These are phyloP conservation scores for Backusella sp. DNA, from an alignment of 192 early-diverging fungal species.

Conservation along the genomic window DNA sequence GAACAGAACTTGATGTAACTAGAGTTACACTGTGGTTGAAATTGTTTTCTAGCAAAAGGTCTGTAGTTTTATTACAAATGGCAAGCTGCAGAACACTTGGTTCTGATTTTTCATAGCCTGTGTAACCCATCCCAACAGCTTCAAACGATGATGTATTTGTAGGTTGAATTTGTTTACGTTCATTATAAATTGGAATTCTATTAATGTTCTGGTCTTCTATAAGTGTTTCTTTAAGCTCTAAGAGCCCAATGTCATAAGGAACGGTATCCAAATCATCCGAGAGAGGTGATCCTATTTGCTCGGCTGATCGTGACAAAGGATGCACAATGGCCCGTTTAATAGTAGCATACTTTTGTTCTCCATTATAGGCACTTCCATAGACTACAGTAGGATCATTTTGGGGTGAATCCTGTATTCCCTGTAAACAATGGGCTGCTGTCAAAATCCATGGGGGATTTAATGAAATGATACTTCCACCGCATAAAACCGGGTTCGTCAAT, in stretches of 20 bases:
- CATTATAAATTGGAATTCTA: not conserved
- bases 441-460: conserved; percentile 12
- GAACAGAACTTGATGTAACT: not conserved
- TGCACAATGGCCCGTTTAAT: conserved; percentile 1
- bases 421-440: conserved; percentile 19
- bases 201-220: not conserved
- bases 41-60: not conserved
- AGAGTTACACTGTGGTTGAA: not conserved
- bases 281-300: not conserved
- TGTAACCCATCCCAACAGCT: conserved; percentile 19
- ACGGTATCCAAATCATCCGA: not conserved
- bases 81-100: conserved; percentile 2
- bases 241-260: conserved; percentile 19
- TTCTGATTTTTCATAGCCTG: not conserved
- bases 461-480: conserved; percentile 15
- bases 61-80: conserved; percentile 4
- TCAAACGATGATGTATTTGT: not conserved
- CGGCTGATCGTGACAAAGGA: not conserved
- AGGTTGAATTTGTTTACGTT: not conserved
- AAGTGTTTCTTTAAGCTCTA: not conserved
- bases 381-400: not conserved
- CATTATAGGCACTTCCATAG: not conserved
- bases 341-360: not conserved
- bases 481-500: conserved; percentile 3
- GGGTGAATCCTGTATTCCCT: not conserved